A percentile compares a stretch with the other conserved stretches of the same genome.
Conservation (phyloP, 73 alveolate genomes). For the Urostyla sp. region DNA sequence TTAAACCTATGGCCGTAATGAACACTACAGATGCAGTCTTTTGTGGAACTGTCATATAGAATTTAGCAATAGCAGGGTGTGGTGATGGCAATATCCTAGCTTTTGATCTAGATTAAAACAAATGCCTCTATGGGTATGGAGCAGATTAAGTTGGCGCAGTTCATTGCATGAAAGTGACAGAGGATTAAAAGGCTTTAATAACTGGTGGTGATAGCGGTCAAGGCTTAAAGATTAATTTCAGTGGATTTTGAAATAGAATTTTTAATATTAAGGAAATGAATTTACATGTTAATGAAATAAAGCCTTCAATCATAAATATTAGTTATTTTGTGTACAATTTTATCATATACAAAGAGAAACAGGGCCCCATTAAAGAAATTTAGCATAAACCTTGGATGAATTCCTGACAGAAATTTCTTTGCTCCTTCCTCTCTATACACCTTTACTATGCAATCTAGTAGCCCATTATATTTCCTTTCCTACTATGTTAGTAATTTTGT, state of each 20-base stretch:
- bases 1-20: conserved; percentile 86
- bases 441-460: conserved; percentile 21
- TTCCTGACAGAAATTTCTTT: conserved; percentile 53
- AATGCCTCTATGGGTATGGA: conserved; percentile 96
- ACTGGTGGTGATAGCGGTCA: conserved; percentile 92
- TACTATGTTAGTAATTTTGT: conserved; percentile 56
- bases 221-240: conserved; percentile 67
- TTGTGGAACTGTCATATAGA: conserved; percentile 91
- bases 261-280: too few species aligned
- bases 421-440: conserved; percentile 70
- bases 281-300: too few species aligned
- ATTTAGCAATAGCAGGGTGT: conserved; percentile 96
- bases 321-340: conserved; percentile 24
- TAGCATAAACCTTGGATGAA: conserved; percentile 73
- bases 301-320: conserved; percentile 15
- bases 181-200: conserved; percentile 69
- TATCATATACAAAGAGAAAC: conserved; percentile 63
- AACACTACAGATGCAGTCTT: conserved; percentile 96
- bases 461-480: conserved; percentile 52
- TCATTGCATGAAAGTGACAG: conserved; percentile 78
- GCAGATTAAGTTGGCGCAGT: conserved; percentile 90
- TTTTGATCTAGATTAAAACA: conserved; percentile 89
- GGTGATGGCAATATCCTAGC: conserved; percentile 97
- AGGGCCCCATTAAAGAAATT: conserved; percentile 58
- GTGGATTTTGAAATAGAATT: conserved; percentile 6